Conservation (phyloP, 495 filamentous ascomycete genomes). For the Penicillium herquei region DNA sequence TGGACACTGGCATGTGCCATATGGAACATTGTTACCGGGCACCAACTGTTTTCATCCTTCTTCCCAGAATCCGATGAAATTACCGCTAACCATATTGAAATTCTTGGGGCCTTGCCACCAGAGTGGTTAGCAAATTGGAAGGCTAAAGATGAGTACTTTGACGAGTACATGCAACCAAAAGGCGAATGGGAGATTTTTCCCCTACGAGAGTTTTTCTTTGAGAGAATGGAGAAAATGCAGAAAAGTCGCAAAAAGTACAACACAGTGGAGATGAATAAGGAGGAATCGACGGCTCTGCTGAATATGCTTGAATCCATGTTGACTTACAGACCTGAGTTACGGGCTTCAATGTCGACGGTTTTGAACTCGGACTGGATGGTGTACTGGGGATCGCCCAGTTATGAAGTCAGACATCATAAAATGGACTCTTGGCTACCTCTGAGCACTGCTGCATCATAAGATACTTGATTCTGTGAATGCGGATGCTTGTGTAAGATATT, state of each 20-base stretch:
- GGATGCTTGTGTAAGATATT: neutral
- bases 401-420: neutral
- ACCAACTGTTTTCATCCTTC: slow-evolving; percentile 27
- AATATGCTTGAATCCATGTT: slow-evolving; percentile 36
- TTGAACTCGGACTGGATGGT: slow-evolving; percentile 41
- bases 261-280: slow-evolving; percentile 19
- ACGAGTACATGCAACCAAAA: slow-evolving; percentile 15
- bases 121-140: slow-evolving; percentile 25
- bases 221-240: slow-evolving; percentile 17
- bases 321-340: slow-evolving; percentile 29
- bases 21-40: slow-evolving; percentile 30
- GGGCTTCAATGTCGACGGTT: slow-evolving; percentile 26
- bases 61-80: slow-evolving; percentile 21
- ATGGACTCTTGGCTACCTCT: neutral
- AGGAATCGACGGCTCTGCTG: slow-evolving; percentile 33
- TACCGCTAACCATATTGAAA: slow-evolving; percentile 35
- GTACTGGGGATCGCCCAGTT: slow-evolving; percentile 25
- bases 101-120: slow-evolving; percentile 31
- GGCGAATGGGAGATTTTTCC: slow-evolving; percentile 20
- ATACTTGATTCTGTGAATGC: neutral
- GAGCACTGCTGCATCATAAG: neutral
- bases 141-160: slow-evolving; percentile 10
- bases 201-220: slow-evolving; percentile 28
- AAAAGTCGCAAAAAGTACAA: slow-evolving; percentile 13
- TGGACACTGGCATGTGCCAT: slow-evolving; percentile 34